These are phyloP conservation scores for Suillus lakei DNA, from an alignment of 768 basidiomycete species.

Conservation along the genomic window DNA sequence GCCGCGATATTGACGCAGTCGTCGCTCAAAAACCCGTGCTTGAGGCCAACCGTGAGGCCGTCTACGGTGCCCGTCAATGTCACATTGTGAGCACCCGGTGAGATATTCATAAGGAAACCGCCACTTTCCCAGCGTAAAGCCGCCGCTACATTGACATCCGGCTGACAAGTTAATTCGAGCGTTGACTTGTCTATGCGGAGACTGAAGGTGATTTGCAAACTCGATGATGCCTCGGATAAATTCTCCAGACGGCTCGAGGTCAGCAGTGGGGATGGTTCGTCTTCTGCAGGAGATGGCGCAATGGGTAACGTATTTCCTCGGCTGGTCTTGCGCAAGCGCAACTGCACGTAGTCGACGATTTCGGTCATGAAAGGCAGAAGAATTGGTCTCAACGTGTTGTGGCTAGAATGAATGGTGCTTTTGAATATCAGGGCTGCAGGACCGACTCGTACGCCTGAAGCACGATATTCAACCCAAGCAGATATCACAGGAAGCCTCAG, in stretches of 20 bases:
- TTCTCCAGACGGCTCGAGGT: constrained; percentile 23
- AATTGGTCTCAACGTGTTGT: constrained; percentile 81
- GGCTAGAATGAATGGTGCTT: constrained; percentile 86
- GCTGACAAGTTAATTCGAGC: constrained; percentile 85
- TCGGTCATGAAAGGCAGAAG: constrained; percentile 87
- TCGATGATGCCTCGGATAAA: constrained; percentile 38
- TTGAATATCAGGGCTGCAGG: constrained; percentile 80
- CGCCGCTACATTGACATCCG: constrained; percentile 91
- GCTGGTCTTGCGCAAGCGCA: constrained; percentile 63
- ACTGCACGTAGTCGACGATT: constrained; percentile 70
- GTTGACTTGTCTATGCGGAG: constrained; percentile 91
- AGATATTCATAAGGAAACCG: constrained; percentile 81
- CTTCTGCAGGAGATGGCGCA: constrained; percentile 15
- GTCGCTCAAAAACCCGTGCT: constrained; percentile 85
- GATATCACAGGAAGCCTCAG: constrained; percentile 79
- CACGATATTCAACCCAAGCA: constrained; percentile 83
- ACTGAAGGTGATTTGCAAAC: constrained; percentile 81
- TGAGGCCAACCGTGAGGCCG: constrained; percentile 79
- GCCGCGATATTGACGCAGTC: constrained; percentile 82
- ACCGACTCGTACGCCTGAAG: constrained; percentile 50
- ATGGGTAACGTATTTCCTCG: constrained; percentile 21
- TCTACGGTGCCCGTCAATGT: constrained; percentile 81
- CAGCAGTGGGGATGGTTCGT: constrained; percentile 14
- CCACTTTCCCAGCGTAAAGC: constrained; percentile 94
- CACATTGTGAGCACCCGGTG: constrained; percentile 72